A percentile compares a stretch with the other conserved stretches of the same genome.
Evolutionary conservation across 805 yeast species (phyloP).

Genomic region (Zygosaccharomyces bailii): DNA sequence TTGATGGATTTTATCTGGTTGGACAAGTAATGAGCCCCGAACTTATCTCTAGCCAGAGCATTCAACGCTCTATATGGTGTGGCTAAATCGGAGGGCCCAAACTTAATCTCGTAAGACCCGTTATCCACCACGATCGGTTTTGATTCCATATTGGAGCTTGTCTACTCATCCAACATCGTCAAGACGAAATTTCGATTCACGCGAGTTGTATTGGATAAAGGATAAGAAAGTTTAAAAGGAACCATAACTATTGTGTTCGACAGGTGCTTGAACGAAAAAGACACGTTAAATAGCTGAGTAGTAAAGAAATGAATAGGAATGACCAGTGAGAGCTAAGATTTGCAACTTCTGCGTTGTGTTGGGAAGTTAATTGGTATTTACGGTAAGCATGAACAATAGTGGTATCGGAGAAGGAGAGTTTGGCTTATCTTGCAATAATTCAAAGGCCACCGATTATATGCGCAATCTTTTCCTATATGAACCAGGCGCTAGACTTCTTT

Average conservation of each 20-base stretch:
- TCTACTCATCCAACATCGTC: neutral
- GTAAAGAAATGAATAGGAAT: neutral
- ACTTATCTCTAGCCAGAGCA: conserved; percentile 69
- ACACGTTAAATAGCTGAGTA: no score
- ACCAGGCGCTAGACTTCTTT: no score
- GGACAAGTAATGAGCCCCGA: conserved; percentile 69
- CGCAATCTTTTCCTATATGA: no score
- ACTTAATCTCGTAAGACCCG: conserved; percentile 81
- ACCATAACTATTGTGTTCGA: neutral
- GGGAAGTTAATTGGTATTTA: no score
- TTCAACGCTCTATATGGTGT: conserved; percentile 60
- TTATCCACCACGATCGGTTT: conserved; percentile 68
- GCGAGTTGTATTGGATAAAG: neutral
- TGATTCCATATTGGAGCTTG: conserved; percentile 19
- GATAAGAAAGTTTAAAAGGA: neutral
- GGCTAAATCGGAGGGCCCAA: conserved; percentile 44
- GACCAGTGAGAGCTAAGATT: no score
- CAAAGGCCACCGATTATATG: no score
- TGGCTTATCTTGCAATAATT: no score
- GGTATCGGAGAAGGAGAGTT: no score
- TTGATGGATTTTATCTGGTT: conserved; percentile 60
- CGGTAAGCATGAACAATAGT: no score
- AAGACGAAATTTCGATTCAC: neutral
- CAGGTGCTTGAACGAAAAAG: neutral
- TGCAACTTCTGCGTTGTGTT: no score